Percentiles rank a stretch among this genome's conserved stretches.
Conservation (phyloP, 2,329 filamentous ascomycete species). For the Cercospora sesami region DNA sequence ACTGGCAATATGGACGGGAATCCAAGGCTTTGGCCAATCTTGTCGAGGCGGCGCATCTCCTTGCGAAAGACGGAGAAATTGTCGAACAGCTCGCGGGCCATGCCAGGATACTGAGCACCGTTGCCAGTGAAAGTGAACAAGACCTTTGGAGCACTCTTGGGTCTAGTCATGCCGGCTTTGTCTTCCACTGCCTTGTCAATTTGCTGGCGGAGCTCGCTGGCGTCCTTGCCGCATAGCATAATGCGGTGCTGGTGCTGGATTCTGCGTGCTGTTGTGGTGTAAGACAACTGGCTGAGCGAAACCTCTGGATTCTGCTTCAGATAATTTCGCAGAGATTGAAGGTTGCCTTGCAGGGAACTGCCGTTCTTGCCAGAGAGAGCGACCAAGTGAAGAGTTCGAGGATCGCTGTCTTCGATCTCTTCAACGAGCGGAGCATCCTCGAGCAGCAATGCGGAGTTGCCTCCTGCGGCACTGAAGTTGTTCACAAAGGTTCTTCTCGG, state of each 20-base stretch:
- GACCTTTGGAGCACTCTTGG: constrained; percentile 29
- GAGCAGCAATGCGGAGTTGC: constrained; percentile 39
- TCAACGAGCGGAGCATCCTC: constrained; percentile 26
- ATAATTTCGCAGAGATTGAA: constrained; percentile 7
- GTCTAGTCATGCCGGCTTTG: not conserved
- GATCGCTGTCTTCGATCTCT: not conserved
- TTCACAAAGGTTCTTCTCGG: constrained; percentile 31
- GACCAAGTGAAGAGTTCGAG: constrained; percentile 5
- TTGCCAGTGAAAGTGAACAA: constrained; percentile 46
- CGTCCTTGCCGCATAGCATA: constrained; percentile 13
- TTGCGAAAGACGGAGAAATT: not conserved
- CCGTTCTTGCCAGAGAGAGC: constrained; percentile 31
- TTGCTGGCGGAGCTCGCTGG: constrained; percentile 26
- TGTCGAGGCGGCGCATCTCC: not conserved
- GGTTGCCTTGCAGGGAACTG: constrained; percentile 19
- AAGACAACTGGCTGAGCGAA: constrained; percentile 20
- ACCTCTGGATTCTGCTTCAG: constrained; percentile 4
- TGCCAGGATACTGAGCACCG: constrained; percentile 34
- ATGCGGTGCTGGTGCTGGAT: constrained; percentile 47
- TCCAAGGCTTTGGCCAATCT: not conserved
- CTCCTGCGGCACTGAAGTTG: constrained; percentile 43
- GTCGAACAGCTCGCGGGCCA: constrained; percentile 22
- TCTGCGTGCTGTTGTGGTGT: constrained; percentile 31
- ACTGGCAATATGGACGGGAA: not conserved
- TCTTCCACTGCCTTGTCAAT: constrained; percentile 18